Conservation (phyloP, 2,329 filamentous ascomycete genomes). For the Anthostomella pinea region DNA sequence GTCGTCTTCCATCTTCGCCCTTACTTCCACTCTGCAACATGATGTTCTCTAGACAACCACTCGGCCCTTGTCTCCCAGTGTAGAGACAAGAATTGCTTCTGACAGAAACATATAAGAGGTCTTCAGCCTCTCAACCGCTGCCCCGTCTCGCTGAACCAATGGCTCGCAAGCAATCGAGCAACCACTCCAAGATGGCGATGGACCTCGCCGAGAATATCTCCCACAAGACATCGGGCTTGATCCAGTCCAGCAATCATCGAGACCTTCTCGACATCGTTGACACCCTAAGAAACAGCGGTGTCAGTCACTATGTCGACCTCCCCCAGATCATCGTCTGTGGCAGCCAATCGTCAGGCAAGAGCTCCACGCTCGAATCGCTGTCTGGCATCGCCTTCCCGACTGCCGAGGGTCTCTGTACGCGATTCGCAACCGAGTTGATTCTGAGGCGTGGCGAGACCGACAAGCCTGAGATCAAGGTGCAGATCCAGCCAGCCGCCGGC, state of each 20-base stretch:
- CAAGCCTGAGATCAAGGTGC: conserved; percentile 24
- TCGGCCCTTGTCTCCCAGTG: too few species aligned
- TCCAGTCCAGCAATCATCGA: conserved; percentile 26
- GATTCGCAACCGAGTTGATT: conserved; percentile 60
- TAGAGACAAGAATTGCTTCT: too few species aligned
- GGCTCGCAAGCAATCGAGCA: conserved; percentile 1
- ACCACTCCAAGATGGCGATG: conserved; percentile 16
- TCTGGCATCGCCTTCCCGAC: conserved; percentile 57
- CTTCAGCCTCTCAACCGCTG: too few species aligned
- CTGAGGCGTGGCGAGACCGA: conserved; percentile 46
- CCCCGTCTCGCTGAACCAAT: too few species aligned
- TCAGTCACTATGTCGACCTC: conserved; percentile 36
- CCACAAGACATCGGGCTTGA: conserved; percentile 27
- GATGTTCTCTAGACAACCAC: too few species aligned
- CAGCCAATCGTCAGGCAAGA: conserved; percentile 61
- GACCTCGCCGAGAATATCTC: conserved; percentile 22
- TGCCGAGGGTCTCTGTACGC: conserved; percentile 56
- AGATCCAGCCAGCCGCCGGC: conserved; percentile 18
- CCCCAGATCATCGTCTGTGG: conserved; percentile 55
- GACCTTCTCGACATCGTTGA: conserved; percentile 36
- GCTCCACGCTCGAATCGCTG: conserved; percentile 61
- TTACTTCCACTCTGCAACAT: too few species aligned
- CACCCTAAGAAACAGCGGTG: conserved; percentile 32
- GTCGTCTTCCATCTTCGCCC: too few species aligned
- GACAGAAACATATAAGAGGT: too few species aligned